These are phyloP conservation scores for Saturnispora gosingensis DNA, from an alignment of 805 yeast genomes.

Conservation along the genomic window DNA sequence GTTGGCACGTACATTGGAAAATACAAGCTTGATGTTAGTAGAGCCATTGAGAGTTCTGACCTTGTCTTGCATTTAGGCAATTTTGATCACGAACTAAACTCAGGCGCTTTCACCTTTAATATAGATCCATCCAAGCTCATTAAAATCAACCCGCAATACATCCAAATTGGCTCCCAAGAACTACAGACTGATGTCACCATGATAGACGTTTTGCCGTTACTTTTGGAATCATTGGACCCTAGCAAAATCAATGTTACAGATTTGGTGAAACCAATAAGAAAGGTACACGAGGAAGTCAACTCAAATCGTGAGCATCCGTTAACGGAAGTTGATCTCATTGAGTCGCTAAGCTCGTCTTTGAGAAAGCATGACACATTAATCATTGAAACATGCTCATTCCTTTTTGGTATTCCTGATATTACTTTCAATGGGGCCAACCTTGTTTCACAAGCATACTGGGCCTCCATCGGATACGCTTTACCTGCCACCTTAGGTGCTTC, in stretches of 20 bases:
- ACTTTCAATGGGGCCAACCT: constrained; percentile 28
- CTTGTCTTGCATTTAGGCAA: constrained; percentile 65
- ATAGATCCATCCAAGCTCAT: constrained; percentile 23
- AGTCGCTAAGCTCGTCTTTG: constrained; percentile 27
- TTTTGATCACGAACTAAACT: constrained; percentile 52
- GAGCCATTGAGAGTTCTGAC: constrained; percentile 46
- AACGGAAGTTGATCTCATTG: constrained; percentile 29
- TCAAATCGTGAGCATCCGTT: constrained; percentile 11
- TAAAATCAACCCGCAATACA: constrained; percentile 34
- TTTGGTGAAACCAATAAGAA: constrained; percentile 1
- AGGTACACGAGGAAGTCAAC: constrained; percentile 3
- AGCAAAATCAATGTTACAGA: constrained; percentile 7
- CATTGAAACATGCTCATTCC: constrained; percentile 39
- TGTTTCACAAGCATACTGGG: constrained; percentile 35
- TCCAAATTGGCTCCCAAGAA: constrained; percentile 28
- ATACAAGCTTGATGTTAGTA: constrained; percentile 26
- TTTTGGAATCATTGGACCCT: constrained; percentile 33
- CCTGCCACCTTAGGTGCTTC: constrained; percentile 43
- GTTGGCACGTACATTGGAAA: constrained; percentile 37
- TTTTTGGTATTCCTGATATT: constrained; percentile 35
- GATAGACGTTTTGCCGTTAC: constrained; percentile 24
- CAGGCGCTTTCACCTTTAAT: constrained; percentile 46
- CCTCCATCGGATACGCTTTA: constrained; percentile 43
- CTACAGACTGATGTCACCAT: constrained; percentile 22
- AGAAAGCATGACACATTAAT: constrained; percentile 33